Percentiles rank a stretch among this genome's conserved stretches.
Conservation (phyloP, 768 basidiomycete genomes). For the Phlegmacium glaucopus region DNA sequence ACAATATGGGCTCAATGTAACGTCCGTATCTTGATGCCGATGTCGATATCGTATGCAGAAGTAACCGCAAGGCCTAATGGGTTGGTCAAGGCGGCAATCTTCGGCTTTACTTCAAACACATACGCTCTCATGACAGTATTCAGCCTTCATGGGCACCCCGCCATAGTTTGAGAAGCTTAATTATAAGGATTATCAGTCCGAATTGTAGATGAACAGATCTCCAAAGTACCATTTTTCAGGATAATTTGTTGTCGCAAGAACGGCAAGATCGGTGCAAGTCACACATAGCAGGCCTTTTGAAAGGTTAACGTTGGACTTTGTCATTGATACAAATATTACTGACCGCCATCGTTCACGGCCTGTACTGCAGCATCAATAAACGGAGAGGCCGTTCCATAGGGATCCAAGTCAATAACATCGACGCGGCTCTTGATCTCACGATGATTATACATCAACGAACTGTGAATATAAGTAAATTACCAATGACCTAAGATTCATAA, state of each 20-base stretch:
- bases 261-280: slow-evolving; percentile 94
- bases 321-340: slow-evolving; percentile 7
- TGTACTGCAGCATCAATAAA: slow-evolving; percentile 96
- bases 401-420: slow-evolving; percentile 96
- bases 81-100: neutral
- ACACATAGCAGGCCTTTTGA: slow-evolving; percentile 80
- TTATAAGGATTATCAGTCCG: neutral
- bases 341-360: slow-evolving; percentile 83
- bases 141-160: slow-evolving; percentile 84
- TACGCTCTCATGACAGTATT: slow-evolving; percentile 93
- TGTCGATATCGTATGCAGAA: slow-evolving; percentile 82
- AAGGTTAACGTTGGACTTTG: neutral
- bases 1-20: slow-evolving; percentile 84
- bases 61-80: slow-evolving; percentile 80
- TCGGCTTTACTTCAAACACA: slow-evolving; percentile 19
- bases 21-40: slow-evolving; percentile 92
- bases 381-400: slow-evolving; percentile 95
- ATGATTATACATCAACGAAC: slow-evolving; percentile 88
- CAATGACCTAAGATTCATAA: neutral
- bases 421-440: slow-evolving; percentile 71
- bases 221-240: slow-evolving; percentile 87
- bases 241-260: slow-evolving; percentile 90
- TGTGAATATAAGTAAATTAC: slow-evolving; percentile 25
- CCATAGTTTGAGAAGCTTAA: slow-evolving; percentile 92
- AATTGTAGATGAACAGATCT: neutral